Base-by-base conservation (phyloP, 306 rosid species). In the Casuarina equisetifolia region DNA sequence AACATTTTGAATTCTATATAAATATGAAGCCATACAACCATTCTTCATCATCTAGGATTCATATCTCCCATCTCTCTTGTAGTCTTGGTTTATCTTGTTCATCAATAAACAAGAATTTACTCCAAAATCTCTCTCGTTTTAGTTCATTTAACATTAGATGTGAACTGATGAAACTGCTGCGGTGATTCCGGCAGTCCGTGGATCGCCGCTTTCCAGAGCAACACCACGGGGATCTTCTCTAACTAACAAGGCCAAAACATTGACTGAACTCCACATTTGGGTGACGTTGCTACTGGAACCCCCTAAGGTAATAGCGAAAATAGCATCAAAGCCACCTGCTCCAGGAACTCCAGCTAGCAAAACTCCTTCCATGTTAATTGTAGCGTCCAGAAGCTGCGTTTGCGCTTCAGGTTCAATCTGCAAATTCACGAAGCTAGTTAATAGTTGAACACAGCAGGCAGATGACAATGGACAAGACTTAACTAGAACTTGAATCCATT, bases 371-470 rank as follows among this genome's bases (percentile, higher is more conserved):
- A 25, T 25, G 32, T 25, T 25, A 25, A 25, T 25, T 25, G 32
- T 25, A 25, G 32, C 32, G 32, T 25, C 32, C 32, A 25, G 32
- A 25, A 25, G 32, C 32, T 25, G 32, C 32, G 32, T 25, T 25
- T 25, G 32, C 0, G 97, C 89, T 69, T 91, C 92, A 51, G 98
- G 98, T 80, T 92, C 98, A 82, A 95, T 92, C 98, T 95, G 84
- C 67, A 86, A 20, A 75, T 57, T 62, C 75, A 36, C 59, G 64
- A 85, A 74, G 15, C 68, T 54, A 51, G 68, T 51, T 67, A 76
- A 66, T 16, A 43, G 48, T 46, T 76, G 69, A 52, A 74, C 58
- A 11, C 36, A 62, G 9, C 7, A 36, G 8, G 13, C 32, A 57
- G 73, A 25, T 25, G 32, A 25, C 32, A 25, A 25, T 25, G 32